Percentiles rank a stretch among this genome's conserved stretches.
Evolutionary conservation across 441 rosid genomes (phyloP).

Genomic region (Isatis lusitanica): DNA sequence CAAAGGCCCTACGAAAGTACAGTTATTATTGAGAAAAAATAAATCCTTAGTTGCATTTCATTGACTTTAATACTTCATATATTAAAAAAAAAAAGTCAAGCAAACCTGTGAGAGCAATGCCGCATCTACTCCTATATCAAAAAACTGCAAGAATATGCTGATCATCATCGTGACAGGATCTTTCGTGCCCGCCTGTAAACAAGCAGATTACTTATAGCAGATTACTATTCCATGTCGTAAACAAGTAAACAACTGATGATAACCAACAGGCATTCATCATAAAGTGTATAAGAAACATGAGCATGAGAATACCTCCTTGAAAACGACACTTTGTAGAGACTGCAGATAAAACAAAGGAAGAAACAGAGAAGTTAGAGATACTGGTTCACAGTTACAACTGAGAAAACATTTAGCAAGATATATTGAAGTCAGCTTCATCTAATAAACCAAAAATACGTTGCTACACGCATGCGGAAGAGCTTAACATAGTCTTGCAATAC

Average conservation of each 20-base stretch:
- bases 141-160: constrained; percentile 91
- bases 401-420: neutral
- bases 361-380: constrained; percentile 23
- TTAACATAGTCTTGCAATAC: constrained; percentile 10
- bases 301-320: constrained; percentile 79
- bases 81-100: neutral
- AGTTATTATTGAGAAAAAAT: neutral
- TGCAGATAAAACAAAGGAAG: constrained; percentile 50
- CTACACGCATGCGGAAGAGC: neutral
- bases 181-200: constrained; percentile 89
- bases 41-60: neutral
- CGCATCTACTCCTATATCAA: constrained; percentile 96
- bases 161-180: constrained; percentile 97
- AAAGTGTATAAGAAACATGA: constrained; percentile 16
- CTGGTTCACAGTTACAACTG: constrained; percentile 5
- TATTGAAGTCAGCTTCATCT: neutral
- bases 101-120: constrained; percentile 91
- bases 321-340: constrained; percentile 98
- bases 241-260: constrained; percentile 11
- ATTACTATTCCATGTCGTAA: constrained; percentile 23
- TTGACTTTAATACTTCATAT: neutral
- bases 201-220: constrained; percentile 37
- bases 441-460: neutral
- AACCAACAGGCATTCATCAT: constrained; percentile 16
- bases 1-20: neutral